phyloP scores from a whole-genome alignment of 805 yeast species.

The Spathaspora sp. region DNA sequence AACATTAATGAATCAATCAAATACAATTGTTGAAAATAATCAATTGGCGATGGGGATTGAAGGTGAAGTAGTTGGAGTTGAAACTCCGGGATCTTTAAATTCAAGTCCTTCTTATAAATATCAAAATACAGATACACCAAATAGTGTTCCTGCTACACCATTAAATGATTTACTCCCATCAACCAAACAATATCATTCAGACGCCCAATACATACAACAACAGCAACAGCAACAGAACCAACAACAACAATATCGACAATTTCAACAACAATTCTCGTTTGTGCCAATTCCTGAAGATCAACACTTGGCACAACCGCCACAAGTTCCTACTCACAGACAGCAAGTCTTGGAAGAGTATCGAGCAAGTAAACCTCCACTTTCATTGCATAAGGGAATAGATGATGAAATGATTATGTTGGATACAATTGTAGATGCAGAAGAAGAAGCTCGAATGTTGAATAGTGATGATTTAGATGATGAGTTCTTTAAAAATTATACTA shows the following conservation, averaged over 20 bases:
- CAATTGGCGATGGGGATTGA: background rate
- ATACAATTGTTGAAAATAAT: constrained; percentile 1
- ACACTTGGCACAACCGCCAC: background rate
- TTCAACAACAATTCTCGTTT: background rate
- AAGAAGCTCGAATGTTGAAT: background rate
- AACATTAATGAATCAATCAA: constrained; percentile 2
- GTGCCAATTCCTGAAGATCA: background rate
- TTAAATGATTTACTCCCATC: constrained; percentile 10
- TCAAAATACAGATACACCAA: constrained; percentile 2
- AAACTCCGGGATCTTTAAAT: constrained; percentile 7
- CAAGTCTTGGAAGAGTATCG: constrained; percentile 7
- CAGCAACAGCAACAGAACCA: background rate
- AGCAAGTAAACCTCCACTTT: constrained; percentile 7
- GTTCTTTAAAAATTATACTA: constrained; percentile 8
- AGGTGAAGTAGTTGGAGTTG: background rate
- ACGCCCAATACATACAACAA: background rate
- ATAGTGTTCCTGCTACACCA: constrained; percentile 10
- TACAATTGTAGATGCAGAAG: background rate
- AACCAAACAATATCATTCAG: background rate
- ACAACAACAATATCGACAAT: background rate
- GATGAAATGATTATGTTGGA: constrained; percentile 9
- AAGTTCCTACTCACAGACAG: background rate
- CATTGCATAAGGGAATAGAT: constrained; percentile 7
- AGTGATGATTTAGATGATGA: constrained; percentile 3
- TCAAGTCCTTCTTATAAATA: constrained; percentile 5